Evolutionary conservation across 2,329 filamentous ascomycete species (phyloP).

Genomic region (Aspergillus fructus): DNA sequence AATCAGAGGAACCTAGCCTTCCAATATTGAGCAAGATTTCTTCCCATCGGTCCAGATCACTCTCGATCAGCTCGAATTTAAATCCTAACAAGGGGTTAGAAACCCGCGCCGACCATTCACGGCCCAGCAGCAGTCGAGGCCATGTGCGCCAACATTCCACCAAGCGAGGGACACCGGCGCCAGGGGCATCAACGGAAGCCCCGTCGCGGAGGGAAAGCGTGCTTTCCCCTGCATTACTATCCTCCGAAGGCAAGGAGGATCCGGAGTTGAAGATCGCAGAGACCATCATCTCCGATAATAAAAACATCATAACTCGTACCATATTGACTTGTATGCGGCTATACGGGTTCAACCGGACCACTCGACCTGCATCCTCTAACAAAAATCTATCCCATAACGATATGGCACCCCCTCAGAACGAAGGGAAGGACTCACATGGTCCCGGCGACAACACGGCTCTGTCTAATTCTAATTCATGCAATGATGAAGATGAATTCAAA

Average conservation of each 20-base stretch:
- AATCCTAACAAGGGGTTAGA: conserved; percentile 21
- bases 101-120: conserved; percentile 14
- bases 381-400: conserved; percentile 15
- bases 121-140: conserved; percentile 24
- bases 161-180: conserved; percentile 24
- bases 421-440: conserved; percentile 19
- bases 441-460: not conserved
- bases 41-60: conserved; percentile 32
- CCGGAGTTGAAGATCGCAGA: conserved; percentile 27
- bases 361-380: conserved; percentile 19
- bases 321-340: conserved; percentile 46
- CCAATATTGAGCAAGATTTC: conserved; percentile 29
- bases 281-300: conserved; percentile 37
- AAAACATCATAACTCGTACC: conserved; percentile 42
- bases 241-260: conserved; percentile 20
- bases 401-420: conserved; percentile 1
- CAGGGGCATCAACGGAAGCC: conserved; percentile 27
- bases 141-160: conserved; percentile 15
- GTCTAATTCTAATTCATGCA: conserved; percentile 13
- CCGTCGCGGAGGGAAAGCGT: conserved; percentile 13
- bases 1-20: conserved; percentile 32
- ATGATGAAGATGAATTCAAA: conserved; percentile 44
- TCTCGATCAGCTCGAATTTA: conserved; percentile 31
- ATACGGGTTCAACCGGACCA: conserved; percentile 41
- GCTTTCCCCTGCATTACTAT: conserved; percentile 14